These are phyloP conservation scores for Jamesozyma piceae DNA, from an alignment of 805 yeast species.

Conservation along the genomic window DNA sequence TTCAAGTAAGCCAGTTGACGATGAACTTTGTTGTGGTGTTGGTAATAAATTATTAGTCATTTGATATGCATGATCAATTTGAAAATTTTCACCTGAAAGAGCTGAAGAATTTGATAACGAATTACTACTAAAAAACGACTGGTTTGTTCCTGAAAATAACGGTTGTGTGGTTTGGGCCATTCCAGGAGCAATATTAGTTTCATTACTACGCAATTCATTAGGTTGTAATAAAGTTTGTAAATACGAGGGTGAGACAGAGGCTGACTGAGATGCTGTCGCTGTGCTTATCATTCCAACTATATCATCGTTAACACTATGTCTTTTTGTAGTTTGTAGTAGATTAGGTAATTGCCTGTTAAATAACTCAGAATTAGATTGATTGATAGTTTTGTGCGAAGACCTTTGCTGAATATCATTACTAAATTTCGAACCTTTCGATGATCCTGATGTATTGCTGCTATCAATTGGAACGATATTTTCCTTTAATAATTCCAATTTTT, in stretches of 20 bases:
- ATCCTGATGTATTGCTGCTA: not conserved
- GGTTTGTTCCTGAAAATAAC: not conserved
- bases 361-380: not conserved
- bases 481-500: not conserved
- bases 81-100: not conserved
- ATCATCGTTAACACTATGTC: constrained; percentile 16
- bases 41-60: not conserved
- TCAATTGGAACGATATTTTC: not conserved
- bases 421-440: not conserved
- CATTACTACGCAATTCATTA: not conserved
- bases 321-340: not conserved
- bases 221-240: constrained; percentile 11
- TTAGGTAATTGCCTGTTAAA: not conserved
- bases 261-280: constrained; percentile 19
- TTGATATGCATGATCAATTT: not conserved
- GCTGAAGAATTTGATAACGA: not conserved
- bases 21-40: not conserved
- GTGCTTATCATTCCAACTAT: constrained; percentile 23
- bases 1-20: constrained; percentile 1
- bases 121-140: not conserved
- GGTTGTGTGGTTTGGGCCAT: not conserved
- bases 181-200: not conserved
- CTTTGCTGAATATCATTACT: not conserved
- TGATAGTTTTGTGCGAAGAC: not conserved
- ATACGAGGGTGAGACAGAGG: constrained; percentile 15